A percentile compares a stretch with the other conserved stretches of the same genome.
These are phyloP conservation scores for Salix purpurea DNA, from an alignment of 345 rosid species.

Conservation along the genomic window DNA sequence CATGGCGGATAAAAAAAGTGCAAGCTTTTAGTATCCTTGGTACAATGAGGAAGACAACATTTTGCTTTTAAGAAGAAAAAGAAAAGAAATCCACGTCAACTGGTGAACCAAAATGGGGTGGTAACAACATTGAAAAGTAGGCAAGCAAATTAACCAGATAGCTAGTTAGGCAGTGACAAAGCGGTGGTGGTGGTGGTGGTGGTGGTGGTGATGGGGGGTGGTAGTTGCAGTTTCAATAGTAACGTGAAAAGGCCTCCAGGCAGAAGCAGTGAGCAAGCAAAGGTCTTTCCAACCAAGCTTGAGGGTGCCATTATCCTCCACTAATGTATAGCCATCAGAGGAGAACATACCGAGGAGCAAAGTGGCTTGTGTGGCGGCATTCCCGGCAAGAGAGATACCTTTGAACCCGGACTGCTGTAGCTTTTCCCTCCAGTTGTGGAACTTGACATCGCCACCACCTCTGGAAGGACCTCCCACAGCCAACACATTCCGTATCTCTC, in stretches of 20 bases:
- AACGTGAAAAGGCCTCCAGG: slow-evolving; percentile 72
- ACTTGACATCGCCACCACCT: slow-evolving; percentile 65
- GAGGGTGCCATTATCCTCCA: slow-evolving; percentile 85
- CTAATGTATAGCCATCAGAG: slow-evolving; percentile 87
- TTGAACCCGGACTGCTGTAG: slow-evolving; percentile 80
- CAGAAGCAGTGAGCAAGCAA: slow-evolving; percentile 95
- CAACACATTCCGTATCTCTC: slow-evolving; percentile 79
- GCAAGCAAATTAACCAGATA: neutral
- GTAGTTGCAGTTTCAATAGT: neutral
- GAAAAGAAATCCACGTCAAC: neutral
- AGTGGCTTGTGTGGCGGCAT: slow-evolving; percentile 90
- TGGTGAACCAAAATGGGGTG: neutral
- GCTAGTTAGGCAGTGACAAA: slow-evolving; percentile 8
- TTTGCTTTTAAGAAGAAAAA: neutral
- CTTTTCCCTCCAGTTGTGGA: slow-evolving; percentile 94
- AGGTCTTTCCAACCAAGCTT: slow-evolving; percentile 99
- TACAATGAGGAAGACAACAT: neutral
- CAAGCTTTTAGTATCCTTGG: neutral
- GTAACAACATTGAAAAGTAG: neutral
- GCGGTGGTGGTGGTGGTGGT: slow-evolving; percentile 10
- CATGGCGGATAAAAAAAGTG: neutral
- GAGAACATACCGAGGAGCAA: slow-evolving; percentile 92
- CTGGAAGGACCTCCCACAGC: slow-evolving; percentile 86
- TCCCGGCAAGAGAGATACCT: slow-evolving; percentile 77
- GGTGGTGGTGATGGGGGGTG: slow-evolving; percentile 2